Evolutionary conservation across 768 basidiomycete genomes (phyloP), one percentile per base, ranked within the genome.

Genomic region (Termitomyces sp.): DNA sequence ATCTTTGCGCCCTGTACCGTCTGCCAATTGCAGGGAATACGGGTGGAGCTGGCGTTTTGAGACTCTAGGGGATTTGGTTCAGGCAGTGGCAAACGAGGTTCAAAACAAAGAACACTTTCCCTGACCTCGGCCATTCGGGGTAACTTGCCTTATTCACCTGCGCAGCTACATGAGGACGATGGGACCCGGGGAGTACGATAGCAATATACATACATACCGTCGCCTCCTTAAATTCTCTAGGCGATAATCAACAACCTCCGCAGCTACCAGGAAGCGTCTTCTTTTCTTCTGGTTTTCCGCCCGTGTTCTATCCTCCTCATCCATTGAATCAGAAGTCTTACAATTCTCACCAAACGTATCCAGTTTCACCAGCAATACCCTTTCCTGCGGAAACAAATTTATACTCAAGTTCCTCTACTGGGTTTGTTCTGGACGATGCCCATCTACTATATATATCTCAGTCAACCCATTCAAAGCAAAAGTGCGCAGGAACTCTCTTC

Each of bases 61-160:
- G 59, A 87, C 84, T 3, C 65, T 90, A 49, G 81, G 79, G 32
- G 78, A 79, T 46, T 76, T 91, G 78, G 84, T 84, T 16, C 79
- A 79, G 35, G 85, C 79, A 0, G 83, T 89, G 1, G 78, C 81
- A 53, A 64, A 68, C 55, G 82, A 81, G 57, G 50, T 58, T 53
- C 33, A 18, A 16, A 12, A 18, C 26, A 23, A 53, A 10, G 41
- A 53, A n/a, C 18, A n/a, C 23, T 23, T 23, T 23, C 23, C 23
- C 23, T 23, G 23, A 23, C 23, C 23, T 23, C 23, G 23, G 23
- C 23, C 23, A 23, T 23, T 23, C 23, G 23, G 23, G 23, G 23
- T 23, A 23, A 23, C 23, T 23, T 23, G 23, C 23, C 23, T 23
- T 23, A 23, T 23, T 23, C 10, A 23, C 23, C 23, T 23, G 23